Conservation (phyloP, 352 stramenopile species). For the Phytophthora podocarpi region DNA sequence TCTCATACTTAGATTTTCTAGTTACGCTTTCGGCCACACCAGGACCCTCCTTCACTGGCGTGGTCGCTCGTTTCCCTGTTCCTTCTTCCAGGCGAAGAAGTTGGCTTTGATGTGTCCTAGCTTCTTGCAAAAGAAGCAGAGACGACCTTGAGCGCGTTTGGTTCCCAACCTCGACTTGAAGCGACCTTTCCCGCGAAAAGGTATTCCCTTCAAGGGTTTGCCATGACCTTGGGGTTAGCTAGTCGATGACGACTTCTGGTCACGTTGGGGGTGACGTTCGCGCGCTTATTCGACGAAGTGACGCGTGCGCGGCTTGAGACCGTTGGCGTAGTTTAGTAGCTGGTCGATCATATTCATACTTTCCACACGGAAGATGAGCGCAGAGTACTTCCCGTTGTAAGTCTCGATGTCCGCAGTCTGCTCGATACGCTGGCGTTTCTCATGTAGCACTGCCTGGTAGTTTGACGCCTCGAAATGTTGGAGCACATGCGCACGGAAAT, state of each 20-base stretch:
- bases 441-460: neutral
- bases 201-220: neutral
- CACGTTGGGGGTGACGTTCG: neutral
- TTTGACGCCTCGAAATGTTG: conserved; percentile 6
- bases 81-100: conserved; percentile 8
- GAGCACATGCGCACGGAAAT: conserved; percentile 8
- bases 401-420: conserved; percentile 6
- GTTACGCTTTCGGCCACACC: neutral
- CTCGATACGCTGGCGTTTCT: conserved; percentile 5
- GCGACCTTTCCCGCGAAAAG: neutral
- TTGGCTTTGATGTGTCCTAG: conserved; percentile 2
- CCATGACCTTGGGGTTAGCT: neutral
- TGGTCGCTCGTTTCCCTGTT: conserved; percentile 30
- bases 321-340: conserved; percentile 3
- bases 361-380: no score
- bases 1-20: conserved; percentile 1
- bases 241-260: neutral
- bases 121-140: conserved; percentile 18
- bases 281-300: conserved; percentile 5
- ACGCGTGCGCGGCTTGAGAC: neutral
- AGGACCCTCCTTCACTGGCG: no score
- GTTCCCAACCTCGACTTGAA: neutral
- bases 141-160: neutral
- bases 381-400: conserved; percentile 11
- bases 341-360: conserved; percentile 4